Conservation (phyloP, 2,329 filamentous ascomycete genomes). For the Aspergillus nomiae region DNA sequence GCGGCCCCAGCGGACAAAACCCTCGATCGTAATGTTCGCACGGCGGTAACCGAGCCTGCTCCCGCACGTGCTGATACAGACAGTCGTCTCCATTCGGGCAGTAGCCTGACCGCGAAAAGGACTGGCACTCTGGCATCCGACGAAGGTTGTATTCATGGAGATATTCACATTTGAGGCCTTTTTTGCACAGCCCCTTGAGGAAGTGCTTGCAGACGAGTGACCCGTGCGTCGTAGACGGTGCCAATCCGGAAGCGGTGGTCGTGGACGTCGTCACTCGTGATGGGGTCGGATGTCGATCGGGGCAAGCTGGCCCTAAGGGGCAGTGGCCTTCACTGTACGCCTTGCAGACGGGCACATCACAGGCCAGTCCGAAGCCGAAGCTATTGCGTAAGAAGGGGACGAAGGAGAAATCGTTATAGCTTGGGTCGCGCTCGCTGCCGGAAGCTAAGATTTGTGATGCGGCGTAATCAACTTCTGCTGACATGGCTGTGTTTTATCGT, state of each 20-base stretch:
- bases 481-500: constrained; percentile 26
- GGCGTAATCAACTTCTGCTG: constrained; percentile 34
- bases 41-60: constrained; percentile 73
- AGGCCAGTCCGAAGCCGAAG: constrained; percentile 80
- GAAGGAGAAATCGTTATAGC: constrained; percentile 75
- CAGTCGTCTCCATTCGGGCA: constrained; percentile 98
- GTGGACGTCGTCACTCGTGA: constrained; percentile 47
- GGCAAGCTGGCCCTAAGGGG: constrained; percentile 78
- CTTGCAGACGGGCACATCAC: constrained; percentile 79
- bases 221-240: constrained; percentile 44
- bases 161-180: constrained; percentile 95
- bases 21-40: constrained; percentile 93
- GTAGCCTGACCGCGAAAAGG: constrained; percentile 89
- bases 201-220: constrained; percentile 97
- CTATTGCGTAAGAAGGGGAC: constrained; percentile 79
- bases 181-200: constrained; percentile 95
- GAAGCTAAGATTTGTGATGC: constrained; percentile 39
- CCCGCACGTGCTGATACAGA: constrained; percentile 86
- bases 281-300: constrained; percentile 73
- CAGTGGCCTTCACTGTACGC: constrained; percentile 85
- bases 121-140: constrained; percentile 98
- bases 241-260: constrained; percentile 44
- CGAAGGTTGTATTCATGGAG: constrained; percentile 97
- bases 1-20: constrained; percentile 87
- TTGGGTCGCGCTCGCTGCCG: constrained; percentile 37